Evolutionary conservation across 2,329 filamentous ascomycete species (phyloP), one percentile per base, ranked within the genome.

Genomic region (Epichloe typhina): DNA sequence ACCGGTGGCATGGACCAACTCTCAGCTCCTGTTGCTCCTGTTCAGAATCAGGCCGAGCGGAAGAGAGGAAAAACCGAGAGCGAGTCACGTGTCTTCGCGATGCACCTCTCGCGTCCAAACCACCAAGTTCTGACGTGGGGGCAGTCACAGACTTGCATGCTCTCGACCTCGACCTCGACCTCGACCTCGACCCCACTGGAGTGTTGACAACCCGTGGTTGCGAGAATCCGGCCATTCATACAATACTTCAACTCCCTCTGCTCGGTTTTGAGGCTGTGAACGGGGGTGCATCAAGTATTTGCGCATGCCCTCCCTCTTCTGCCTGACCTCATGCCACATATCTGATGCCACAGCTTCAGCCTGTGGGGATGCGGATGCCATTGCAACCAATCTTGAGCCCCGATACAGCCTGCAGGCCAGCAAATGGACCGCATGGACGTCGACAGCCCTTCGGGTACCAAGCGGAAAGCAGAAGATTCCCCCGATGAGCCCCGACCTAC

Each of bases 401-500:
- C 26, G 26, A 11, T 31, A 11, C 26, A 31, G 8, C 26, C 26
- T 31, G 26, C 26, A 31, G 26, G 26, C 26, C 26, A 39, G 31
- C 23, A 39, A 11, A 52, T 53, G 52, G 70, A 72, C 43, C 54
- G 56, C 40, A 76, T 75, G 70, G 72, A 75, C 39, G 49, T 74
- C 46, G 70, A 74, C 53, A 60, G 36, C 47, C 52, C 52, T 11
- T 56, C 51, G 41, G 73, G 74, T 49, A 68, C 63, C 51, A 79
- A 79, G 64, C 66, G 75, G 43, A 79, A 77, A 57, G 72, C 71
- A 2, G 67, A 71, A 13, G 64, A 62, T 6, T 56, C 62, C 13
- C 59, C 56, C 21, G 63, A 67, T 12, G 67, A 65, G n/a, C 60
- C 66, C 50, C 68, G 64, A 40, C 68, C 67, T 23, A 65, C 69